phyloP scores from a whole-genome alignment of 2,329 filamentous ascomycete genomes.

The Ascochyta viciae-villosae region DNA sequence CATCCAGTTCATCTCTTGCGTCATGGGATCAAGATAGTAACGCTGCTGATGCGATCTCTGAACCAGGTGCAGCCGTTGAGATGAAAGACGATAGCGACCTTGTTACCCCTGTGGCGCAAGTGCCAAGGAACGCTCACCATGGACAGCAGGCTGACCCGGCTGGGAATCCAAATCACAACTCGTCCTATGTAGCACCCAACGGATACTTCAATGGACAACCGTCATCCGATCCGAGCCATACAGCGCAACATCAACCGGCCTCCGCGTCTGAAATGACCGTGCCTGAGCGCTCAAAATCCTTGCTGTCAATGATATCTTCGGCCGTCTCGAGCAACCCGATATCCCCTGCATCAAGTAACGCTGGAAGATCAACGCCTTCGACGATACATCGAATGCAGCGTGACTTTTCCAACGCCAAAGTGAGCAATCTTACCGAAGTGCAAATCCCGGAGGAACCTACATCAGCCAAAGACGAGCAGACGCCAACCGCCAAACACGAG shows the following conservation, averaged over 20 bases:
- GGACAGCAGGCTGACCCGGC: constrained; percentile 25
- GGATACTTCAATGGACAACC: constrained; percentile 21
- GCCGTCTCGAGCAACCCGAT: constrained; percentile 42
- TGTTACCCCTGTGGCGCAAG: constrained; percentile 37
- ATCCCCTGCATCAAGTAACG: constrained; percentile 38
- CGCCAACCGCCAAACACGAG: constrained; percentile 29
- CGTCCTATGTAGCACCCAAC: constrained; percentile 19
- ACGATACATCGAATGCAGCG: constrained; percentile 37
- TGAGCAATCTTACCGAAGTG: constrained; percentile 22
- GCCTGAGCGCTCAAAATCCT: constrained; percentile 42
- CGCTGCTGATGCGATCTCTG: constrained; percentile 33
- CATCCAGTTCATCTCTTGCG: constrained; percentile 40
- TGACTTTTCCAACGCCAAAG: constrained; percentile 32
- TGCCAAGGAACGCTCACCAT: constrained; percentile 29
- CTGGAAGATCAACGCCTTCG: constrained; percentile 40
- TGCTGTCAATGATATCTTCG: constrained; percentile 47
- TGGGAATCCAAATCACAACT: constrained; percentile 21
- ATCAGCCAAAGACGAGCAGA: constrained; percentile 22
- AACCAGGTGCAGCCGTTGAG: constrained; percentile 32
- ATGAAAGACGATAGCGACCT: constrained; percentile 36
- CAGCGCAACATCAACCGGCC: constrained; percentile 22
- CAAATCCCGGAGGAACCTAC: constrained; percentile 36
- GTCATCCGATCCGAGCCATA: constrained; percentile 14
- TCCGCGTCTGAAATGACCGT: constrained; percentile 22
- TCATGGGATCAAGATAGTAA: constrained; percentile 43